Evolutionary conservation across 108 stramenopile genomes (phyloP), one percentile per base, ranked within the genome.

Genomic region (Nitzschia inconspicua): DNA sequence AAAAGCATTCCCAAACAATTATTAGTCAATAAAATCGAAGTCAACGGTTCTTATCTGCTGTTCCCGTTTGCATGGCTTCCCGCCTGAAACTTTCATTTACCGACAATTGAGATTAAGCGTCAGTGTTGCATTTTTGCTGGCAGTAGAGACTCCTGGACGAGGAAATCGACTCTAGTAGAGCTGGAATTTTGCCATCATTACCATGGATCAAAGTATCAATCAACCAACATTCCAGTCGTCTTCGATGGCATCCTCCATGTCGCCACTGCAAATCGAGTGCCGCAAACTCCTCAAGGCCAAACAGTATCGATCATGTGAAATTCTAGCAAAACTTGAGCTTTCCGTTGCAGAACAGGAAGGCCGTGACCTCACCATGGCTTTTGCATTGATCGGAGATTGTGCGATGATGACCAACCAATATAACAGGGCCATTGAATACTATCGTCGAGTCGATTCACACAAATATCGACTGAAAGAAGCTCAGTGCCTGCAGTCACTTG

Each of bases 401-500:
- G 78, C 79, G 29, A 70, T 68, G 19, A 30, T 42, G 7, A 72
- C 75, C 20, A 46, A 84, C 16, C 78, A 80, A 54, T 73, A 78
- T 63, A 47, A 39, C 11, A 70, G 78, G 24, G 85, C 90, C 10
- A 72, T 86, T 44, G 67, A 68, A 9, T 88, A 78, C 43, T 92
- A 86, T 57, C 71, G 85, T 2, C 57, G 77, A 18, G 72, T 77
- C 25, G 80, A 50, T 53, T 79, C 24, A 5, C 63, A 66, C 46
- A 64, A 65, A 48, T 79, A 73, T 50, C 75, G 87, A 16, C 70
- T 81, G 70, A 92, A 92, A 56, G 90, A 92, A 57, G 85, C 85
- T 24, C 83, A 83, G 28, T 82, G 81, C 35, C 47, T 92, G 23
- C 69, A 81, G 18, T 61, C 72, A 16, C 57, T 79, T 3, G 90